Conservation (phyloP, 805 yeast genomes). For the Candida suzukii region DNA sequence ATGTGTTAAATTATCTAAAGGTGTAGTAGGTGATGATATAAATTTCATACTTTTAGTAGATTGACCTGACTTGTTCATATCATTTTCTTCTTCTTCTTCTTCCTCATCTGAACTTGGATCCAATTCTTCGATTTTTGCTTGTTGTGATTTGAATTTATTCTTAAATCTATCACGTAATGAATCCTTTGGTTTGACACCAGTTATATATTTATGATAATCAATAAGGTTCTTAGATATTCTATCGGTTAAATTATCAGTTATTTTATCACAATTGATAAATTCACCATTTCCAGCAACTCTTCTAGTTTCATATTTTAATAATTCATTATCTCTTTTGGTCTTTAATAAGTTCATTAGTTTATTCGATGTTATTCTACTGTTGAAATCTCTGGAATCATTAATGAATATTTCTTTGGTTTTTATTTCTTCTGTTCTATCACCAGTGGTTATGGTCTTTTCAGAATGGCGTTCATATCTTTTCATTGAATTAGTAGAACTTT, state of each 20-base stretch:
- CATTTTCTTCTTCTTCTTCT: not conserved
- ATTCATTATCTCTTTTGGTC: not conserved
- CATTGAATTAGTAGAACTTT: not conserved
- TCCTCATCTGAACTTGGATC: not conserved
- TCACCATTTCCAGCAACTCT: not conserved
- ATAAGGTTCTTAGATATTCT: not conserved
- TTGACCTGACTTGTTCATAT: too few species aligned
- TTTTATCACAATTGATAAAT: not conserved
- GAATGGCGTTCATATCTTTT: constrained; percentile 1
- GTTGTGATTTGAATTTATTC: not conserved
- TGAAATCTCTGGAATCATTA: not conserved
- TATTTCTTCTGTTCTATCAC: not conserved
- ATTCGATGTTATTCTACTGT: not conserved
- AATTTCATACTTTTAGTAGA: too few species aligned
- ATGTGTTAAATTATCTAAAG: not conserved
- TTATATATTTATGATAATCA: not conserved
- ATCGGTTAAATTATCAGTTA: not conserved
- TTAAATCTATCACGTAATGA: not conserved
- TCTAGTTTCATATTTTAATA: not conserved
- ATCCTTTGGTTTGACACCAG: not conserved
- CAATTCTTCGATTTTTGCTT: not conserved
- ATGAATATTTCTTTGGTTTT: constrained; percentile 1
- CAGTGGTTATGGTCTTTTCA: not conserved
- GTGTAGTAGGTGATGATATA: not conserved
- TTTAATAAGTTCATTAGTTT: not conserved